A percentile compares a stretch with the other conserved stretches of the same genome.
Conservation (phyloP, 768 basidiomycete genomes). For the Mycena kentingensis region DNA sequence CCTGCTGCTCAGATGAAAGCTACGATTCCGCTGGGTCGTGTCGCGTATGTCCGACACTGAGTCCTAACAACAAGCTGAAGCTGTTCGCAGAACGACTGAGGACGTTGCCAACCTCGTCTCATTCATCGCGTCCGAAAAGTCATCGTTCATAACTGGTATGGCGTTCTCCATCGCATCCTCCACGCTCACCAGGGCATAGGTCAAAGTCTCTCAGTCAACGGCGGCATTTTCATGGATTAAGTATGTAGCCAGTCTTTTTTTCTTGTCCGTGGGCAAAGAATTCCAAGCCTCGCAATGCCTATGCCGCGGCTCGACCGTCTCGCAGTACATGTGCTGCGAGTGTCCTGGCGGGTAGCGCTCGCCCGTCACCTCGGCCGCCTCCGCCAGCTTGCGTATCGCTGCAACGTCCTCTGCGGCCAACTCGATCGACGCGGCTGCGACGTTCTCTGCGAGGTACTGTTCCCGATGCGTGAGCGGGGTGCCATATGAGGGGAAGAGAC, state of each 20-base stretch:
- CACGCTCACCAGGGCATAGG: background rate
- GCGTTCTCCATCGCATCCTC: background rate
- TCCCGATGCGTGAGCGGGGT: too few species aligned
- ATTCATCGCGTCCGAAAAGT: slow-evolving; percentile 32
- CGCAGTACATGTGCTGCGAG: slow-evolving; percentile 17
- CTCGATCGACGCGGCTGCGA: slow-evolving; percentile 12
- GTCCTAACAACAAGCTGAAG: background rate
- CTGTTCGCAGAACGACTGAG: slow-evolving; percentile 12
- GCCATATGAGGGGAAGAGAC: too few species aligned
- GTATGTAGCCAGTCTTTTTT: too few species aligned
- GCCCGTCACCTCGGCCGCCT: slow-evolving; percentile 26
- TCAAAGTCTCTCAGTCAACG: slow-evolving; percentile 10
- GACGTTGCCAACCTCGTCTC: slow-evolving; percentile 34
- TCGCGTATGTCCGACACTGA: background rate
- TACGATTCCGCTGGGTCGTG: background rate
- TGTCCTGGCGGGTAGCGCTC: slow-evolving; percentile 25
- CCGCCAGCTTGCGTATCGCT: slow-evolving; percentile 28
- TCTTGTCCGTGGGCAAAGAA: too few species aligned
- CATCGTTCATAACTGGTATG: slow-evolving; percentile 32
- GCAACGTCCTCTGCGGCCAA: slow-evolving; percentile 32
- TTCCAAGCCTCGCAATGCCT: too few species aligned
- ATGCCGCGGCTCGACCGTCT: slow-evolving; percentile 26
- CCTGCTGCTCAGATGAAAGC: background rate
- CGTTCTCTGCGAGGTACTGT: too few species aligned
- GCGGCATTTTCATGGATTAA: slow-evolving; percentile 7